Percentiles rank a stretch among this genome's conserved stretches.
Evolutionary conservation across 2,329 filamentous ascomycete genomes (phyloP).

Genomic region (Fragosphaeria purpurea): DNA sequence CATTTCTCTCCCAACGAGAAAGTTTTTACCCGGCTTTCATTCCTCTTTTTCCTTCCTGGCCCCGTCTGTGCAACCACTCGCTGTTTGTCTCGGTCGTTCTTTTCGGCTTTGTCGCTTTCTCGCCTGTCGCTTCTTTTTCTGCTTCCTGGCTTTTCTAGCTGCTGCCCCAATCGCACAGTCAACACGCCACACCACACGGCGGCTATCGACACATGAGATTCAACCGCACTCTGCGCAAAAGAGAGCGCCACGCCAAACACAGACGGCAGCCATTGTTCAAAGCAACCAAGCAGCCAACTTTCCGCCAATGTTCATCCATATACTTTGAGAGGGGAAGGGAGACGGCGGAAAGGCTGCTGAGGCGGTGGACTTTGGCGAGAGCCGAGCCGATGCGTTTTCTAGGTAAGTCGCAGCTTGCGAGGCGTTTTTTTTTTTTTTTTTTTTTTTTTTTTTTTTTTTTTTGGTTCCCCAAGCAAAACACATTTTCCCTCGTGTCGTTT

Average conservation of each 20-base stretch:
- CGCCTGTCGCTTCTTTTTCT: too few species aligned
- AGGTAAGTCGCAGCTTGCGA: conserved; percentile 5
- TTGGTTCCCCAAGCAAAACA: background rate
- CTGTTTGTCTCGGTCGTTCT: conserved; percentile 4
- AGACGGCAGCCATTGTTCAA: too few species aligned
- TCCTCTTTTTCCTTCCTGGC: conserved; percentile 1
- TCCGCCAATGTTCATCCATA: conserved; percentile 6
- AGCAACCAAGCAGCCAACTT: too few species aligned
- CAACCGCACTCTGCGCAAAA: too few species aligned
- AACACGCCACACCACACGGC: too few species aligned
- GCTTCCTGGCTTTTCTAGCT: too few species aligned
- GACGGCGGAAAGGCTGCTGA: conserved; percentile 5
- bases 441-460: background rate
- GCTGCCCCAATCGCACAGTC: too few species aligned
- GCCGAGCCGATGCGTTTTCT: background rate
- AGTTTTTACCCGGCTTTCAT: background rate
- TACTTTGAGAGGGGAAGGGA: conserved; percentile 7
- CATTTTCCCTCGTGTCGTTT: background rate
- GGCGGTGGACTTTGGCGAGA: conserved; percentile 3
- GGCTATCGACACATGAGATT: too few species aligned
- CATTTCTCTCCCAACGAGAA: too few species aligned
- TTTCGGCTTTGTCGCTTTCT: too few species aligned
- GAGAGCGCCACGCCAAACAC: too few species aligned
- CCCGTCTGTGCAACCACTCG: too few species aligned
- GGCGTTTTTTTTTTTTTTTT: background rate